phyloP scores from a whole-genome alignment of 2,329 filamentous ascomycete species.

The Aspergillus versicolor region DNA sequence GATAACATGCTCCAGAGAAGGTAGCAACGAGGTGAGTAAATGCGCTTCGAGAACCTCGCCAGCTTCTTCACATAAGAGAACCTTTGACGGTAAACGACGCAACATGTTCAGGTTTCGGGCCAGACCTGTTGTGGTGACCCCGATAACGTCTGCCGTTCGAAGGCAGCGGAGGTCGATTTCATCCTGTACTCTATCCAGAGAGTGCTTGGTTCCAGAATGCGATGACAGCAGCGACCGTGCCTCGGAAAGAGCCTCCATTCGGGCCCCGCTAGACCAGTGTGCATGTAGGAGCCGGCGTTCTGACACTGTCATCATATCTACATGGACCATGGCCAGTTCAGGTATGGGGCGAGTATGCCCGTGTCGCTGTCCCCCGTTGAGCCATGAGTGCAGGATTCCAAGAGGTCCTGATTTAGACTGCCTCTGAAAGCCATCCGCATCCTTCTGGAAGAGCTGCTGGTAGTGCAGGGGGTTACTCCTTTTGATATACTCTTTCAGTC shows the following conservation, averaged over 20 bases:
- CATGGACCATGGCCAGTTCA: conserved; percentile 7
- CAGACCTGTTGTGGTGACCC: conserved; percentile 55
- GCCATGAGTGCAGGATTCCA: conserved; percentile 20
- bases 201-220: conserved; percentile 13
- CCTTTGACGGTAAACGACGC: conserved; percentile 42
- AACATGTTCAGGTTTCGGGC: conserved; percentile 49
- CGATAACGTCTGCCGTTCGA: conserved; percentile 49
- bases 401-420: not conserved
- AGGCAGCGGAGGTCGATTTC: conserved; percentile 31
- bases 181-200: conserved; percentile 19
- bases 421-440: conserved; percentile 5
- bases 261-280: conserved; percentile 28
- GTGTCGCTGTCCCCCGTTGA: conserved; percentile 12
- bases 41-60: conserved; percentile 46
- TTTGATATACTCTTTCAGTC: not conserved
- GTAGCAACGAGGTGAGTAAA: conserved; percentile 41
- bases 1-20: conserved; percentile 43
- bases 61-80: conserved; percentile 46
- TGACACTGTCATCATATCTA: conserved; percentile 21
- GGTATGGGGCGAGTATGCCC: conserved; percentile 2
- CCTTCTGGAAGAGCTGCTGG: conserved; percentile 1
- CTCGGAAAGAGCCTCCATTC: not conserved
- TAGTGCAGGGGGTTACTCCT: not conserved
- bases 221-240: conserved; percentile 2
- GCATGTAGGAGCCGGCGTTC: conserved; percentile 27